phyloP scores from a whole-genome alignment of 768 basidiomycete genomes.

The Omphalotus guepiniiformis region DNA sequence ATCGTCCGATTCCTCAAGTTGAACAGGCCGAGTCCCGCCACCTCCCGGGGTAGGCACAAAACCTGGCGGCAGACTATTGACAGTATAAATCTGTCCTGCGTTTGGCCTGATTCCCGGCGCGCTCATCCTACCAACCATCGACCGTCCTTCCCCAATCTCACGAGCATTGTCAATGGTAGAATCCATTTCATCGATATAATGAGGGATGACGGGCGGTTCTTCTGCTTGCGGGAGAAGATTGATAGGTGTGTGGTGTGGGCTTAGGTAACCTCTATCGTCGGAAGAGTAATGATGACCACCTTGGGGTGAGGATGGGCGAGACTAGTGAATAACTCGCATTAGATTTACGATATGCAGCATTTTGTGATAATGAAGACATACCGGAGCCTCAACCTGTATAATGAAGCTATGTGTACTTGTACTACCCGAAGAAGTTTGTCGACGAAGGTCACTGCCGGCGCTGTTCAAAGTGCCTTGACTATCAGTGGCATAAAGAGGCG shows the following conservation, averaged over 20 bases:
- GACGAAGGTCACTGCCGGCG: not conserved
- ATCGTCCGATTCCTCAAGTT: no score
- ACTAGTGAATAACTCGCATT: not conserved
- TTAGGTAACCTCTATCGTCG: slow-evolving; percentile 1
- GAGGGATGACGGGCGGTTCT: slow-evolving; percentile 4
- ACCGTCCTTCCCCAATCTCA: no score
- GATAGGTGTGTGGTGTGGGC: slow-evolving; percentile 1
- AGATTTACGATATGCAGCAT: no score
- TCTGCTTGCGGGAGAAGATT: not conserved
- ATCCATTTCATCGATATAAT: not conserved
- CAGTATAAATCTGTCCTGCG: slow-evolving; percentile 1
- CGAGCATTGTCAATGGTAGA: not conserved
- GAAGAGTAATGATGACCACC: not conserved
- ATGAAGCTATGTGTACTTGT: slow-evolving; percentile 2
- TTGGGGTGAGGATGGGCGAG: not conserved
- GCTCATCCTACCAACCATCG: no score
- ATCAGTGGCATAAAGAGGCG: not conserved
- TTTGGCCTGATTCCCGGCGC: no score
- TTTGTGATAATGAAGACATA: not conserved
- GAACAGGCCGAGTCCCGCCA: not conserved
- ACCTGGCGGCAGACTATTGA: slow-evolving; percentile 2
- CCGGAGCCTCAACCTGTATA: slow-evolving; percentile 3
- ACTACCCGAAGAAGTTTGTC: slow-evolving; percentile 3
- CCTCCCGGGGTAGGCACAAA: slow-evolving; percentile 4
- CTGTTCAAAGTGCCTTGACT: not conserved